Percentiles rank a stretch among this genome's conserved stretches.
Evolutionary conservation across 2,329 filamentous ascomycete species (phyloP).

Genomic region (Penicillium sp.): DNA sequence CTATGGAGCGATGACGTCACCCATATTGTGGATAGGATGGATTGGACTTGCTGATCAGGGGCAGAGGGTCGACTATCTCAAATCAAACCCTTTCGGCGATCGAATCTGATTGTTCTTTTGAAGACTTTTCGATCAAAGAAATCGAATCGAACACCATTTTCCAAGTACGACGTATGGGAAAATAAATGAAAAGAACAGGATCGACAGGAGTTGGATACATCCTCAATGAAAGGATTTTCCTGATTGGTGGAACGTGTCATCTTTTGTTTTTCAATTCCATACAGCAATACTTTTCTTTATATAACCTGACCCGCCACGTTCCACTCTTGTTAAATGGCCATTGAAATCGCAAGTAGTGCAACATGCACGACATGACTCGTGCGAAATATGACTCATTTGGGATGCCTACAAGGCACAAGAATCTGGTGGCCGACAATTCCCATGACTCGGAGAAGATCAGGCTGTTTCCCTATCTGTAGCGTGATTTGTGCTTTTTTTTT

Average conservation of each 20-base stretch:
- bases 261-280: neutral
- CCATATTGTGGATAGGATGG: neutral
- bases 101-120: neutral
- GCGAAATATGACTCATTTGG: slow-evolving; percentile 1
- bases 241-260: slow-evolving; percentile 1
- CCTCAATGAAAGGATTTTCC: neutral
- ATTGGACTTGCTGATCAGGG: neutral
- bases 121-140: slow-evolving; percentile 6
- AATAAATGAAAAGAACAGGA: slow-evolving; percentile 4
- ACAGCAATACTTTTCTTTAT: too few species aligned
- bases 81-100: neutral
- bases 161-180: neutral
- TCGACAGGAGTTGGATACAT: slow-evolving; percentile 10
- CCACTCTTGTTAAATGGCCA: slow-evolving; percentile 10
- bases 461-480: too few species aligned
- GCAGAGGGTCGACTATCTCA: neutral
- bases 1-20: slow-evolving; percentile 6
- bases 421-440: neutral
- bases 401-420: too few species aligned
- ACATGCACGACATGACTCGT: slow-evolving; percentile 22
- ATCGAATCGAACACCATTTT: neutral
- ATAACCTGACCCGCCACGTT: slow-evolving; percentile 9
- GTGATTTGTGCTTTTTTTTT: neutral
- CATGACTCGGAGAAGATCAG: neutral
- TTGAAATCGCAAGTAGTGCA: slow-evolving; percentile 9